These are phyloP conservation scores for Penicillium olsonii DNA, from an alignment of 2,329 filamentous ascomycete genomes.

Conservation along the genomic window DNA sequence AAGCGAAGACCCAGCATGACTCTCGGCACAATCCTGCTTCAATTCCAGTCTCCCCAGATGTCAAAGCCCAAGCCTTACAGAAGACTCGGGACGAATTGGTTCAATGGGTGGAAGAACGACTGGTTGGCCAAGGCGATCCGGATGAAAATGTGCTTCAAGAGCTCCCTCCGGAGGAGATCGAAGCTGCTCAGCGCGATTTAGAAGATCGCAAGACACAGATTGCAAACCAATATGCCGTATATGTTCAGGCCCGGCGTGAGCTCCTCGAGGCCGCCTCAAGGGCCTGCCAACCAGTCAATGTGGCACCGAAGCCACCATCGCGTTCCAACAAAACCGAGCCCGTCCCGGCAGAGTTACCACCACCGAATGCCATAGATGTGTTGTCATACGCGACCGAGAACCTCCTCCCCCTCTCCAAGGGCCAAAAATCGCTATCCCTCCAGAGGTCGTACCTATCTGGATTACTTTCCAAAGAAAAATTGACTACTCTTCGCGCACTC, in stretches of 20 bases:
- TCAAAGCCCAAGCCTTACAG: slow-evolving; percentile 42
- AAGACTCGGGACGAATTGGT: slow-evolving; percentile 52
- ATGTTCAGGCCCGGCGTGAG: slow-evolving; percentile 38
- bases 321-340: slow-evolving; percentile 17
- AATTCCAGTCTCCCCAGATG: slow-evolving; percentile 9
- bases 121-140: slow-evolving; percentile 39
- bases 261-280: slow-evolving; percentile 38
- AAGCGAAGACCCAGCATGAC: slow-evolving; percentile 30
- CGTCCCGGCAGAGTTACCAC: slow-evolving; percentile 14
- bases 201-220: slow-evolving; percentile 37
- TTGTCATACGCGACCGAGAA: slow-evolving; percentile 36
- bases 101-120: slow-evolving; percentile 53
- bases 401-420: slow-evolving; percentile 38
- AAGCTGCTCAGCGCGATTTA: slow-evolving; percentile 30
- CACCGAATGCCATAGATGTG: slow-evolving; percentile 29
- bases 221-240: slow-evolving; percentile 36
- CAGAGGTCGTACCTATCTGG: slow-evolving; percentile 42
- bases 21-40: slow-evolving; percentile 6
- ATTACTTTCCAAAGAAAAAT: slow-evolving; percentile 42
- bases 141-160: slow-evolving; percentile 32
- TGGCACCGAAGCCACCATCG: slow-evolving; percentile 22
- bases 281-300: slow-evolving; percentile 36
- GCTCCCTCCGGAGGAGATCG: slow-evolving; percentile 32
- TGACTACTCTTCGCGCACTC: slow-evolving; percentile 36
- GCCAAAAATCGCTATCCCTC: slow-evolving; percentile 38